Percentiles rank a stretch among this genome's conserved stretches.
Conservation (phyloP, 352 stramenopile species). For the Phytophthora agathidicida region DNA sequence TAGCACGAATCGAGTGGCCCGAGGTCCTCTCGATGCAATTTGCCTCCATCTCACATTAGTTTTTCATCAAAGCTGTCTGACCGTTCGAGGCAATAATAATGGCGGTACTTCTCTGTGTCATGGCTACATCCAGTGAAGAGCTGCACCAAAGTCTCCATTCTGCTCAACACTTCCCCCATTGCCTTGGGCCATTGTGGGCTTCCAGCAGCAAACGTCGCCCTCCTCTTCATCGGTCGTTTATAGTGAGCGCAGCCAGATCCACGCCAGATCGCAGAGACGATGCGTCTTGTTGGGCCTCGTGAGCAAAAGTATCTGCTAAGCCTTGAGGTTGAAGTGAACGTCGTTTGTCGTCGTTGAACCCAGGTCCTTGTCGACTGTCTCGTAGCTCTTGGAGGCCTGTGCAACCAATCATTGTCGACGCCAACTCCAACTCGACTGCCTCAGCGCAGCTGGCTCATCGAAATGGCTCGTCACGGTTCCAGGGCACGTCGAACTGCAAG, state of each 20-base stretch:
- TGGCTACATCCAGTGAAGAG: slow-evolving; percentile 10
- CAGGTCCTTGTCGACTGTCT: neutral
- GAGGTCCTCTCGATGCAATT: neutral
- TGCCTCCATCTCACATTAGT: neutral
- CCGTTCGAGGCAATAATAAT: slow-evolving; percentile 10
- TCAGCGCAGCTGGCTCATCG: slow-evolving; percentile 26
- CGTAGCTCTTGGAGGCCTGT: slow-evolving; percentile 9
- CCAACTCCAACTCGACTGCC: slow-evolving; percentile 14
- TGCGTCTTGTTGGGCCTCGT: too few relatives aligned
- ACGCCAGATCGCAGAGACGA: slow-evolving; percentile 1
- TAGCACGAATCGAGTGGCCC: neutral
- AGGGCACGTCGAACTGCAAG: slow-evolving; percentile 15
- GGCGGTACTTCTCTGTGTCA: slow-evolving; percentile 3
- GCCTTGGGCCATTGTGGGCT: too few relatives aligned
- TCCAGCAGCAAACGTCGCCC: neutral
- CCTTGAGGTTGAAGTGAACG: slow-evolving; percentile 29
- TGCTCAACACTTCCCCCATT: too few relatives aligned
- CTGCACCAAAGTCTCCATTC: neutral
- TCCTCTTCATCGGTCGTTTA: neutral
- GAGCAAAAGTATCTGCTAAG: slow-evolving; percentile 12
- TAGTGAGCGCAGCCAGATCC: slow-evolving; percentile 7
- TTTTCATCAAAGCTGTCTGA: neutral
- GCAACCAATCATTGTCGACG: slow-evolving; percentile 11
- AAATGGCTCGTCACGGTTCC: slow-evolving; percentile 32
- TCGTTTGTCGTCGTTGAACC: slow-evolving; percentile 22